These are phyloP conservation scores for Ustanciosporium gigantosporum DNA, from an alignment of 1,284 basidiomycete genomes.

Conservation along the genomic window DNA sequence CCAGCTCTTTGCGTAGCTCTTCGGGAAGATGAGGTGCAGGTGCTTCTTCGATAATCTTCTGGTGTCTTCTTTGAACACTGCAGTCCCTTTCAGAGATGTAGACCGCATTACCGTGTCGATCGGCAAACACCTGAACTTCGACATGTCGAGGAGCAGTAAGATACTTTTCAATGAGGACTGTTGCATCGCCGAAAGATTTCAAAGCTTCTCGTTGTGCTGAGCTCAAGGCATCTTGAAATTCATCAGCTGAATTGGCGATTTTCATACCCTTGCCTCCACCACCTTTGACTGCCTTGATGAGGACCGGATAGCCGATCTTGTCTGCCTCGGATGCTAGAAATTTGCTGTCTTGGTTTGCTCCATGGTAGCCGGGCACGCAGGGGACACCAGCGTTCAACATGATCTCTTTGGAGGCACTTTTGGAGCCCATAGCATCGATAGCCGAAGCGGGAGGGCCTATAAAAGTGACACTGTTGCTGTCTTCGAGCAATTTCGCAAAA, in stretches of 20 bases:
- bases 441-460: constrained; percentile 61
- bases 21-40: constrained; percentile 83
- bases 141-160: constrained; percentile 62
- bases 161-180: constrained; percentile 57
- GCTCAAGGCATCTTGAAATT: constrained; percentile 76
- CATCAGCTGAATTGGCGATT: constrained; percentile 65
- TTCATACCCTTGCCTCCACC: constrained; percentile 63
- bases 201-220: constrained; percentile 78
- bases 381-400: constrained; percentile 88
- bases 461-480: constrained; percentile 51
- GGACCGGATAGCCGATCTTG: constrained; percentile 61
- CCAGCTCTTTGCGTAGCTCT: constrained; percentile 76
- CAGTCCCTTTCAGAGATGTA: constrained; percentile 93
- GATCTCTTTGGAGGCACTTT: constrained; percentile 73
- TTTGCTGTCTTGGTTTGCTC: constrained; percentile 71
- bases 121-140: constrained; percentile 72
- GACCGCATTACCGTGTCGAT: constrained; percentile 71
- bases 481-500: constrained; percentile 35
- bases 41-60: constrained; percentile 94
- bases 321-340: constrained; percentile 71
- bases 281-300: constrained; percentile 62
- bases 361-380: constrained; percentile 89
- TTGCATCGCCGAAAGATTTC: constrained; percentile 65
- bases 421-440: constrained; percentile 78
- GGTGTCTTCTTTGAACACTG: constrained; percentile 88